Base-by-base conservation (phyloP, 192 early-diverging fungal genomes). In the Backusella westeae region DNA sequence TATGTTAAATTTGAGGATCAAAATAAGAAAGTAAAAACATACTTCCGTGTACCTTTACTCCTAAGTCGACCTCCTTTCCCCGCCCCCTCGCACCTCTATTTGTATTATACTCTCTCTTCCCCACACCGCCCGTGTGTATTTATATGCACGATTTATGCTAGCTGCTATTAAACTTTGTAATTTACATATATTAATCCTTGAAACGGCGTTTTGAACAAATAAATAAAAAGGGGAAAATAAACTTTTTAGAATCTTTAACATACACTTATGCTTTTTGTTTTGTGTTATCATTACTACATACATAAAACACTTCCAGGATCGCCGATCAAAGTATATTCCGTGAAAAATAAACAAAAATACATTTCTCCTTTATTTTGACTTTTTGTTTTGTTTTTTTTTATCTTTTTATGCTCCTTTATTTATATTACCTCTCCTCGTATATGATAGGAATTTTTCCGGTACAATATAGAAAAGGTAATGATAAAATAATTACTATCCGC, bases 141-240 rank as follows among this genome's bases (percentile, higher is more conserved):
- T 49, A 8, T n/a, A 59, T 59, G 53, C 53, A 59, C 53, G 23
- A 59, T 59, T 59, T 59, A 59, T 59, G 21, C 23, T 59, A 59
- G 53, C 53, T 59, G 53, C 53, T 59, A 59, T 59, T 59, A 59
- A 59, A 59, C 53, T 56, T 56, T 59, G 53, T 59, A 59, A 59
- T 59, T 59, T 59, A 59, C 53, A 8, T 59, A 59, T 59, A 59
- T 59, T 59, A 59, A 59, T 59, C 56, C 56, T 59, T 59, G 29
- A 59, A 59, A 59, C 21, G 21, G 21, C 56, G 56, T 59, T 59
- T 59, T 23, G 56, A 59, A 59, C 23, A 59, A 59, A 23, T 21
- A 59, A 56, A 26, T 59, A 59, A 59, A 59, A 26, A 59, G n/a
- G 53, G 7, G 53, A 59, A 53, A 59, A 59, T 59, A 59, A 7